Percentiles rank a stretch among this genome's conserved stretches.
Evolutionary conservation across 192 early-diverging fungal species (phyloP).

Genomic region (Diversispora eburnea): DNA sequence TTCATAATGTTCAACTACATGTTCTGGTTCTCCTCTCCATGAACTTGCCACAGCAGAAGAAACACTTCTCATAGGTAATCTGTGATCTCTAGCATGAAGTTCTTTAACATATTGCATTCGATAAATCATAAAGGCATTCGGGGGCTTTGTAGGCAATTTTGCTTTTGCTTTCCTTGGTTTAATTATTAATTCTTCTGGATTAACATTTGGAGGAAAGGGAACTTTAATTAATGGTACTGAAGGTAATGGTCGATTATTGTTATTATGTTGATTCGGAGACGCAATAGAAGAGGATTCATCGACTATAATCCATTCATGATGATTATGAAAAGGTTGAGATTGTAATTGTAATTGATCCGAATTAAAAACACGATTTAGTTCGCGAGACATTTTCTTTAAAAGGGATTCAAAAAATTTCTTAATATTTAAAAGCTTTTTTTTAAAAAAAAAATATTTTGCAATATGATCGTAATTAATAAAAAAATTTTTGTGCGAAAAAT

Average conservation of each 20-base stretch:
- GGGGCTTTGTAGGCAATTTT: constrained; percentile 12
- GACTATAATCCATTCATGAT: constrained; percentile 15
- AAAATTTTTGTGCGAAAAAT: too few species aligned
- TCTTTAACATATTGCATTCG: constrained; percentile 22
- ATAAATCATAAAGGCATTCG: constrained; percentile 22
- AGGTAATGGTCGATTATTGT: neutral
- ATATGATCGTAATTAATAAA: too few species aligned
- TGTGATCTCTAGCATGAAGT: constrained; percentile 12
- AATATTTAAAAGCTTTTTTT: too few species aligned
- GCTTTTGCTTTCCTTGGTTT: constrained; percentile 14
- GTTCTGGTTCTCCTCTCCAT: constrained; percentile 18
- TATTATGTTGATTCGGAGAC: neutral
- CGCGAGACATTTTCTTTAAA: neutral
- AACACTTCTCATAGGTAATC: constrained; percentile 18
- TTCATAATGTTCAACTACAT: constrained; percentile 16
- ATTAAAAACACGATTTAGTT: neutral
- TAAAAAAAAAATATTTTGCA: too few species aligned
- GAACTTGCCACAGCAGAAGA: neutral
- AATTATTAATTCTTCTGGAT: constrained; percentile 15
- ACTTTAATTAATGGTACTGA: constrained; percentile 5
- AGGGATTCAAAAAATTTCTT: too few species aligned
- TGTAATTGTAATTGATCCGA: neutral
- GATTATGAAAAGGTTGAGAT: neutral
- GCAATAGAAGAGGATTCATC: constrained; percentile 14
- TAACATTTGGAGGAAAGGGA: constrained; percentile 13